These are phyloP conservation scores for Astragalus membranaceus DNA, from an alignment of 306 rosid genomes.

Conservation along the genomic window DNA sequence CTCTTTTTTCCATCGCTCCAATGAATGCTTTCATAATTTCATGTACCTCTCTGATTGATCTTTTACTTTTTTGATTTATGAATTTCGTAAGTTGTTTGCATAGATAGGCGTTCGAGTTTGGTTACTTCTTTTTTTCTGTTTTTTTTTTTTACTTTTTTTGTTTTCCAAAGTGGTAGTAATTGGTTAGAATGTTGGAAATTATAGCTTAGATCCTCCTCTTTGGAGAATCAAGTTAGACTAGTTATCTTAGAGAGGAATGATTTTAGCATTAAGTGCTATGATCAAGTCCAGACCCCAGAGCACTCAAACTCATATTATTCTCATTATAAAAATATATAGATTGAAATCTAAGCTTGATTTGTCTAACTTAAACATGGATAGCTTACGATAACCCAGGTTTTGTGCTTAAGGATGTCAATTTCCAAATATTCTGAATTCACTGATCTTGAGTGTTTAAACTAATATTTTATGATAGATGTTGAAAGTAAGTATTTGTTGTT, in stretches of 20 bases:
- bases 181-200: background rate
- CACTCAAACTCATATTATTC: background rate
- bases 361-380: background rate
- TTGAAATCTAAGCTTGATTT: background rate
- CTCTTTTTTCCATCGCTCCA: background rate
- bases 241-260: background rate
- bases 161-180: background rate
- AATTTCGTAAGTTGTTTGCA: background rate
- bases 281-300: background rate
- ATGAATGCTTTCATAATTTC: background rate
- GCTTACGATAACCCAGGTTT: background rate
- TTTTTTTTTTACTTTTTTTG: background rate
- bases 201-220: slow-evolving; percentile 3
- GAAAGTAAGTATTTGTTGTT: background rate
- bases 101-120: background rate
- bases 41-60: background rate
- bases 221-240: background rate
- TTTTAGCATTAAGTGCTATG: slow-evolving; percentile 5
- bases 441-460: background rate
- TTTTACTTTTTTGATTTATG: background rate
- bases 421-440: background rate
- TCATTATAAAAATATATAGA: background rate
- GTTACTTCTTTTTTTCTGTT: background rate
- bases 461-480: background rate
- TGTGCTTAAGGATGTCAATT: background rate